Conservation (phyloP, 192 early-diverging fungal genomes). For the Rhizoclosmatium sp. region DNA sequence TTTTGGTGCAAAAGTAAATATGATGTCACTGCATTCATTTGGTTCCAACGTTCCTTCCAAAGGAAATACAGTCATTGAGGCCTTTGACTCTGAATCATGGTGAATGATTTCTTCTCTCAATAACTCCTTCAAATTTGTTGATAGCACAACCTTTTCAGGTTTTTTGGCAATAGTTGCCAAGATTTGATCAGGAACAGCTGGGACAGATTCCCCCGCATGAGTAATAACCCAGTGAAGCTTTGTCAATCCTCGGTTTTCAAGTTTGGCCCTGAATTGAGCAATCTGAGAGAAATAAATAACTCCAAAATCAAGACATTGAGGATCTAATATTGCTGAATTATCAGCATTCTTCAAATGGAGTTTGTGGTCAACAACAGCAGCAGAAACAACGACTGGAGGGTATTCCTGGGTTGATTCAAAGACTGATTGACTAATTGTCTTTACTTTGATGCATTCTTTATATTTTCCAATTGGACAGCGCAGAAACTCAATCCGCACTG, state of each 20-base stretch:
- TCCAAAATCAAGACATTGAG: constrained; percentile 47
- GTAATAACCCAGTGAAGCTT: constrained; percentile 54
- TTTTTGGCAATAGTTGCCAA: neutral
- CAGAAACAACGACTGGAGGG: constrained; percentile 18
- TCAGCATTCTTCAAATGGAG: constrained; percentile 36
- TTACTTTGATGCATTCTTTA: constrained; percentile 34
- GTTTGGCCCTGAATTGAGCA: constrained; percentile 40
- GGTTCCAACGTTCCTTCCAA: constrained; percentile 52
- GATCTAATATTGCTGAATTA: constrained; percentile 37
- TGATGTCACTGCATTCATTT: constrained; percentile 32
- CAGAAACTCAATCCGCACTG: constrained; percentile 46
- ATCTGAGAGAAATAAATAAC: constrained; percentile 52
- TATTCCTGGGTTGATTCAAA: neutral
- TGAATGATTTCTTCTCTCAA: neutral
- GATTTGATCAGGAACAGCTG: constrained; percentile 39
- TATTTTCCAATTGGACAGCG: constrained; percentile 36
- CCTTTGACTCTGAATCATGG: constrained; percentile 35
- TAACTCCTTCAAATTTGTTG: neutral
- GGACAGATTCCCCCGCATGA: constrained; percentile 48
- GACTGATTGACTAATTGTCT: constrained; percentile 1
- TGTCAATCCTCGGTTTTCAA: constrained; percentile 47
- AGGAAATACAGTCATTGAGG: constrained; percentile 49
- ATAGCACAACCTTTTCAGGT: neutral
- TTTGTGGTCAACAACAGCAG: constrained; percentile 48
- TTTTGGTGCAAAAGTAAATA: constrained; percentile 50